A percentile compares a stretch with the other conserved stretches of the same genome.
phyloP scores from a whole-genome alignment of 768 basidiomycete genomes.

The Coprinopsis strossmayeri region DNA sequence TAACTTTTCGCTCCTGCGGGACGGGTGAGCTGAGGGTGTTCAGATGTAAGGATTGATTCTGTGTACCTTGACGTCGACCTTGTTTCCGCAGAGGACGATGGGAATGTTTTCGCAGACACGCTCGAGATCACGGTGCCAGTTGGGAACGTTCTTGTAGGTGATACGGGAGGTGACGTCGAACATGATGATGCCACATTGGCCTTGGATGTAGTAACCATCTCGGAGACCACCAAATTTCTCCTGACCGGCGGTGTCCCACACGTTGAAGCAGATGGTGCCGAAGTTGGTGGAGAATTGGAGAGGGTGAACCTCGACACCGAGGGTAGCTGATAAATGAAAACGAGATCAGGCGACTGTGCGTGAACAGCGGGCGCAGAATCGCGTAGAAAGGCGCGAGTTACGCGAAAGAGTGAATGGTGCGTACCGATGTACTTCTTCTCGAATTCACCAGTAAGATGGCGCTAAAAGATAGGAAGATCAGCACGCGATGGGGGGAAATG shows the following conservation, averaged over 20 bases:
- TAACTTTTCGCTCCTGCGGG: constrained; percentile 95
- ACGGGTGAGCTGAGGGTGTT: constrained; percentile 7
- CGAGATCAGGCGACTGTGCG: constrained; percentile 12
- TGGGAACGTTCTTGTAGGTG: constrained; percentile 99
- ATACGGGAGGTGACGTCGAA: constrained; percentile 99
- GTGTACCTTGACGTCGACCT: constrained; percentile 96
- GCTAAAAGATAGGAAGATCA: constrained; percentile 50
- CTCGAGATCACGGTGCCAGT: constrained; percentile 99
- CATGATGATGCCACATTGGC: constrained; percentile 99
- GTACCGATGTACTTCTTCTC: constrained; percentile 99
- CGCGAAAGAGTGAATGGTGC: constrained; percentile 23
- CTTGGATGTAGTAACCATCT: constrained; percentile 95
- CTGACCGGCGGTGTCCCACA: constrained; percentile 99
- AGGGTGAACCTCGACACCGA: constrained; percentile 99
- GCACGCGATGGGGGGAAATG: constrained; percentile 11
- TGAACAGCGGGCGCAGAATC: constrained; percentile 1
- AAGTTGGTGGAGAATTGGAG: constrained; percentile 96
- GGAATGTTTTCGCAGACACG: constrained; percentile 99
- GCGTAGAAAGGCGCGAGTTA: constrained; percentile 13
- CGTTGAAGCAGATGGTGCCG: constrained; percentile 98
- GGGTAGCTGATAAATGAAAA: constrained; percentile 63
- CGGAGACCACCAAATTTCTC: constrained; percentile 99
- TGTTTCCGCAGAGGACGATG: constrained; percentile 99
- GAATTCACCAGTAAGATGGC: constrained; percentile 99
- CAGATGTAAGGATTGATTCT: constrained; percentile 6